Evolutionary conservation across 169 alveolate genomes (phyloP), one percentile per base, ranked within the genome.

Genomic region (Prorocentrum cordatum): DNA sequence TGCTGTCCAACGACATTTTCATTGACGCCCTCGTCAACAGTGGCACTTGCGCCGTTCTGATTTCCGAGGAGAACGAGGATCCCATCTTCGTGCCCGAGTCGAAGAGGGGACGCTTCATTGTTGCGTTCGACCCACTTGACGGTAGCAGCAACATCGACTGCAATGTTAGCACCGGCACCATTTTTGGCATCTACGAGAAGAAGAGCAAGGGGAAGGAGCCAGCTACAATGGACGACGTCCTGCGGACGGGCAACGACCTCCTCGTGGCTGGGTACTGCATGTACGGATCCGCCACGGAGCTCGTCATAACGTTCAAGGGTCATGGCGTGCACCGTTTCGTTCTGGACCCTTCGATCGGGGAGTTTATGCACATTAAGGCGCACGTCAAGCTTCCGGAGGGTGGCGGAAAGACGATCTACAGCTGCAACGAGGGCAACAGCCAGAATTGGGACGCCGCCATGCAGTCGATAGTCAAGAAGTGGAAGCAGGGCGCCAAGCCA

Each of bases 391-490:
- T 80, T 50, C 80, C 77, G 4, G 80, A 61, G 38, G 79, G 79
- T 20, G 90, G 90, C 10, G 90, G 90, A 33, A 80, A 80, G 80
- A 80, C 61, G 79, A 80, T 80, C 36, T 80, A 80, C 39, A 62
- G 80, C 68, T 80, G 90, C 80, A 80, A 80, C 62, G 90, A 80
- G 68, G 90, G 90, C 90, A n/a, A n/a, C n/a, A 77, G 87, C 87
- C 50, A 39, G 12, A 77, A 77, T 45, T 77, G 87, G 87, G 87
- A 77, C 20, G 87, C 87, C 7, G 87, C 87, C 7, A 77, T 77
- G 47, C 54, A 77, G 62, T 20, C 71, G 66, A 77, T 77, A 61
- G 36, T 80, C 6, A 54, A 36, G 1, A 64, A 80, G 47, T 80
- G 90, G 80, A 38, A 80, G 79, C 79, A 61, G 62, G 20, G 0